These are phyloP conservation scores for Trametes sanguinea DNA, from an alignment of 768 basidiomycete genomes.

Conservation along the genomic window DNA sequence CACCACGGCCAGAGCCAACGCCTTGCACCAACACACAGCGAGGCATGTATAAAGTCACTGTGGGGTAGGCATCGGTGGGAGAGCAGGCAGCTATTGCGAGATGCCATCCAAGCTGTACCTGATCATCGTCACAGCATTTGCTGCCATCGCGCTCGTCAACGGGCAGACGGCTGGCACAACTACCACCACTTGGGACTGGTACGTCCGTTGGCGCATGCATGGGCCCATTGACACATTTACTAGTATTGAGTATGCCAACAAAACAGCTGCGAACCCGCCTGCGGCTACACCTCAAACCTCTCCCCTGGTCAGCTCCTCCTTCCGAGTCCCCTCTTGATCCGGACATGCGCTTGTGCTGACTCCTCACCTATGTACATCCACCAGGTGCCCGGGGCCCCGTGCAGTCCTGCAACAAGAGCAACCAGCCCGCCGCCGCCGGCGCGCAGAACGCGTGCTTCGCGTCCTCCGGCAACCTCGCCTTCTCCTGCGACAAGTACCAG, in stretches of 20 bases:
- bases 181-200: constrained; percentile 22
- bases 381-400: constrained; percentile 22
- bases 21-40: background rate
- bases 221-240: background rate
- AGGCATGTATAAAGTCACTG: background rate
- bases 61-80: background rate
- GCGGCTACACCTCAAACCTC: constrained; percentile 18
- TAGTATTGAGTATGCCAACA: no score
- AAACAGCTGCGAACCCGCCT: constrained; percentile 19
- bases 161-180: constrained; percentile 20
- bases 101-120: background rate
- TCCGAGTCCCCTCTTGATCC: no score
- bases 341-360: background rate
- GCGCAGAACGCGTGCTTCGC: constrained; percentile 26
- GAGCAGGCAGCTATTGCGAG: background rate
- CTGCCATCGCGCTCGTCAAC: background rate
- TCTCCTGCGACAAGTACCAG: constrained; percentile 25
- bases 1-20: background rate
- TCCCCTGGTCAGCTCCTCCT: background rate
- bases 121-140: background rate
- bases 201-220: background rate
- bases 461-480: constrained; percentile 16
- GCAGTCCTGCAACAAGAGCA: constrained; percentile 19
- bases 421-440: constrained; percentile 15
- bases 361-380: background rate